Evolutionary conservation across 129 eudicot species (phyloP), one percentile per base, ranked within the genome.

Genomic region (Smallanthus sonchifolius): DNA sequence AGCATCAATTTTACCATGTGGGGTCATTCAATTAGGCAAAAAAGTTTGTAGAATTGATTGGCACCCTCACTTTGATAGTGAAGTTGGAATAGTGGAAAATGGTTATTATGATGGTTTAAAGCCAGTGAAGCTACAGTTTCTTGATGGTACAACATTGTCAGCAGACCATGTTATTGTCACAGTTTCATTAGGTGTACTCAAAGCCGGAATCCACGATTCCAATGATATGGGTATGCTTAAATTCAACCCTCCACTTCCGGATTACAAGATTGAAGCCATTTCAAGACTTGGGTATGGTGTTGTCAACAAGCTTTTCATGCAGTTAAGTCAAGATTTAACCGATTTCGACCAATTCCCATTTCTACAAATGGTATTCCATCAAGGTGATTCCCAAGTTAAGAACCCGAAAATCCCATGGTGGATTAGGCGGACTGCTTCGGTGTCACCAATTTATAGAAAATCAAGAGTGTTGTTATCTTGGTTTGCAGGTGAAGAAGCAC

Each of bases 401-500:
- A 48, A 84, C 75, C 83, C 86, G 20, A 75, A 74, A 49, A 89
- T 92, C 77, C 98, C 98, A 2, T 78, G 87, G 84, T 92, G 98
- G 98, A 82, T 89, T 75, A 80, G 98, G 67, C 85, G 71, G 49
- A 89, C 98, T 37, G 92, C 98, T 67, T 84, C 82, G 14, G 28
- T 89, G 11, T 66, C 77, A 56, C 98, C 98, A 77, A 87, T 92
- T 45, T 86, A 92, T 65, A 66, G 63, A 57, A 84, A 77, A n/a
- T 85, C 98, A 7, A 84, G 86, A 70, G 88, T 86, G 17, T 75
- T 92, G 0, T 42, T 92, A 32, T 86, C 95, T 10, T 92, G 98
- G 98, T 89, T 92, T 78, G 92, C 98, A 24, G 98, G 98, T 20
- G 76, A 87, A 69, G 96, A 92, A 56, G 98, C 98, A 44, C 95